Evolutionary conservation across 306 rosid genomes (phyloP).

Genomic region (Quercus bicolor): DNA sequence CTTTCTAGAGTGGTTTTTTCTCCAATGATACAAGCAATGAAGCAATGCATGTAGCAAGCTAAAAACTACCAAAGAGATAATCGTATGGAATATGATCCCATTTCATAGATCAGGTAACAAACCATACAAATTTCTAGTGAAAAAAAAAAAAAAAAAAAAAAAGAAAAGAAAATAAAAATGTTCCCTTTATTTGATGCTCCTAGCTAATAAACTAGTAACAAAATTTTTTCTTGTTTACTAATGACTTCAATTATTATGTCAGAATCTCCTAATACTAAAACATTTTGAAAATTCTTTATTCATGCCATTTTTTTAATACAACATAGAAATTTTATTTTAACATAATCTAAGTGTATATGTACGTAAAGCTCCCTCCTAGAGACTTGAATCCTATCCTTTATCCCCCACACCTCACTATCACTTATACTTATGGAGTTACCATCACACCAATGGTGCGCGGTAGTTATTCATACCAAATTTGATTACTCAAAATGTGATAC

Average conservation of each 20-base stretch:
- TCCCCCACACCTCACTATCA: too few species aligned
- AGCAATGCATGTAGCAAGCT: not conserved
- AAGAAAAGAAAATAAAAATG: too few species aligned
- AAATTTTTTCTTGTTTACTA: too few species aligned
- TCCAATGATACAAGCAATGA: not conserved
- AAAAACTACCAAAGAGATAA: not conserved
- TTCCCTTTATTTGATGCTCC: not conserved
- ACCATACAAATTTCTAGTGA: not conserved
- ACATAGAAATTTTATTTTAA: too few species aligned
- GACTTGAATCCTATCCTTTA: accelerated
- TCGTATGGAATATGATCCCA: not conserved
- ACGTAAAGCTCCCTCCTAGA: accelerated
- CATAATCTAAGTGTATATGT: too few species aligned
- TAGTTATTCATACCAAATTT: too few species aligned
- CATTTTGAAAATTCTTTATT: not conserved
- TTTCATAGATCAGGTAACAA: not conserved
- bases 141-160: not conserved
- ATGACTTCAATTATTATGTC: too few species aligned
- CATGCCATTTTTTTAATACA: not conserved
- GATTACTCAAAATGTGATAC: too few species aligned
- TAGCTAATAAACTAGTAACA: not conserved
- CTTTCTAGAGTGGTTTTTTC: not conserved
- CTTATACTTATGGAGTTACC: too few species aligned
- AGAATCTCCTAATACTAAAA: not conserved
- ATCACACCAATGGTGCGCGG: accelerated